Conservation (phyloP, 176 grass and related monocot genomes). For the Guadua angustifolia region DNA sequence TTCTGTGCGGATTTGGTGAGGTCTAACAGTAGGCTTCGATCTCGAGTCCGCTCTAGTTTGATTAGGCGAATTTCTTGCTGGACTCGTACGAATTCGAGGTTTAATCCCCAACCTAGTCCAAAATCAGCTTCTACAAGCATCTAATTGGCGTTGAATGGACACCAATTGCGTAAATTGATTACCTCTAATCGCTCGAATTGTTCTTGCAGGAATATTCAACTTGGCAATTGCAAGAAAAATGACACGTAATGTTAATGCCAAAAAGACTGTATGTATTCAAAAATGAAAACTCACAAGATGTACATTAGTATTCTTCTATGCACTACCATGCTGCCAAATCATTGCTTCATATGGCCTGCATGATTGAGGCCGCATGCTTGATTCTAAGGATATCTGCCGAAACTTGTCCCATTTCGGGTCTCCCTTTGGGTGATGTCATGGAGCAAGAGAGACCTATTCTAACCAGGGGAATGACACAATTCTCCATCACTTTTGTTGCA, state of each 20-base stretch:
- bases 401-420: conserved; percentile 39
- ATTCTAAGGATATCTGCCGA: conserved; percentile 24
- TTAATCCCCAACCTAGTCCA: not conserved
- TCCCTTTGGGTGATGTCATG: conserved; percentile 17
- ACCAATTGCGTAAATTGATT: not conserved
- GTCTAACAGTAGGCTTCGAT: too few species aligned
- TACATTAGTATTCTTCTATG: not conserved
- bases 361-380: conserved; percentile 15
- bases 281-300: too few species aligned
- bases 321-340: not conserved
- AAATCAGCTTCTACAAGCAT: not conserved
- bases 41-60: too few species aligned
- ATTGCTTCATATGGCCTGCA: not conserved
- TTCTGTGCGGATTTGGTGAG: too few species aligned
- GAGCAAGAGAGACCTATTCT: conserved; percentile 48
- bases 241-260: not conserved
- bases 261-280: too few species aligned
- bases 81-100: not conserved
- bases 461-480: conserved; percentile 43
- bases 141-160: not conserved
- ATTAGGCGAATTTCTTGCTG: too few species aligned
- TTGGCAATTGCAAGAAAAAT: not conserved
- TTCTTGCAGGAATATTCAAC: not conserved
- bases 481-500: not conserved
- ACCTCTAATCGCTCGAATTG: not conserved